Evolutionary conservation across 768 basidiomycete genomes (phyloP).

Genomic region (Coprinopsis marcescibilis): DNA sequence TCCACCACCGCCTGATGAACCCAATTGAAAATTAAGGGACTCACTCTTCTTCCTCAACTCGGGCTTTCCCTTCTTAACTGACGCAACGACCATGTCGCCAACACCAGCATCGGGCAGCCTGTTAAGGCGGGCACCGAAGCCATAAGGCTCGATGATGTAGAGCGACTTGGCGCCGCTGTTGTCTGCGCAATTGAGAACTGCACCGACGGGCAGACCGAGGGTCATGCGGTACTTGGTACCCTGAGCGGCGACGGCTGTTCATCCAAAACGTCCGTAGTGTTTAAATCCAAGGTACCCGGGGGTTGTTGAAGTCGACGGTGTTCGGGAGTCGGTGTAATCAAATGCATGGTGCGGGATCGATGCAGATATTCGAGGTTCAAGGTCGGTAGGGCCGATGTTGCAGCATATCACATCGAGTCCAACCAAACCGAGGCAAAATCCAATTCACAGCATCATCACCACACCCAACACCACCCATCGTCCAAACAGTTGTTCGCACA

Average conservation of each 20-base stretch:
- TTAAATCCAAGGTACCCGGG: too few species aligned
- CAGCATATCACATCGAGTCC: too few species aligned
- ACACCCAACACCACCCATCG: too few species aligned
- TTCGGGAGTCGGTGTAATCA: background rate
- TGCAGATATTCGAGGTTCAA: too few species aligned
- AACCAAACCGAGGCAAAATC: too few species aligned
- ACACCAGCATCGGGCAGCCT: slow-evolving; percentile 94
- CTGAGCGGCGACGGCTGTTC: slow-evolving; percentile 54
- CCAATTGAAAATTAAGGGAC: slow-evolving; percentile 26
- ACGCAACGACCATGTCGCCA: slow-evolving; percentile 93
- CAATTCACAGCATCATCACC: too few species aligned
- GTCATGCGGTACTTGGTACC: slow-evolving; percentile 98
- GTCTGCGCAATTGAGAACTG: slow-evolving; percentile 96
- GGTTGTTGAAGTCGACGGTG: background rate
- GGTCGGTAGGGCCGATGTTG: too few species aligned
- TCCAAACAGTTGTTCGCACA: too few species aligned
- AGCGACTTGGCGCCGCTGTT: slow-evolving; percentile 98
- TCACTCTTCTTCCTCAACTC: slow-evolving; percentile 98
- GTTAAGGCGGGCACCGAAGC: slow-evolving; percentile 95
- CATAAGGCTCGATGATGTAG: slow-evolving; percentile 91
- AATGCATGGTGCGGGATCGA: too few species aligned
- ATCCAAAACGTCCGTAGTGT: too few species aligned
- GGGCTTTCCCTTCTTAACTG: slow-evolving; percentile 99
- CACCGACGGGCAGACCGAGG: slow-evolving; percentile 88
- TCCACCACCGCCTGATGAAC: background rate